A percentile compares a stretch with the other conserved stretches of the same genome.
These are phyloP conservation scores for Oemleria cerasiformis DNA, from an alignment of 306 rosid genomes.

Conservation along the genomic window DNA sequence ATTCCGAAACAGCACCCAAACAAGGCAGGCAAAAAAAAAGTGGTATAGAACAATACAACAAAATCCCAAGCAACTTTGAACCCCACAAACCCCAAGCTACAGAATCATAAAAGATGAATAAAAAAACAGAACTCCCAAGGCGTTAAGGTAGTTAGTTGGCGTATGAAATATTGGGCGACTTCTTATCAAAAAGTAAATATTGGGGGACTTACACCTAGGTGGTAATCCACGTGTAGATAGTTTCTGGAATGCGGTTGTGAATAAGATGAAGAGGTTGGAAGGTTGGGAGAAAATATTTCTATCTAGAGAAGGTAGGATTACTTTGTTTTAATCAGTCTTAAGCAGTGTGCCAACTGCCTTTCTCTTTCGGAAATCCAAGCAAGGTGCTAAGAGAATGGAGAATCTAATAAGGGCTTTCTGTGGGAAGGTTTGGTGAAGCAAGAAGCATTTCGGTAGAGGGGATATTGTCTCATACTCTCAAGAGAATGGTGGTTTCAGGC, in stretches of 20 bases:
- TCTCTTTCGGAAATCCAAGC: background rate
- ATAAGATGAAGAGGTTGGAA: background rate
- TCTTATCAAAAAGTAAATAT: too few species aligned
- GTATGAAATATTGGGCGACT: background rate
- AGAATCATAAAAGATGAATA: background rate
- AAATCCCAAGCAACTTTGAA: background rate
- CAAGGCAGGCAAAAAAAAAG: background rate
- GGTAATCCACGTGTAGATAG: constrained; percentile 5
- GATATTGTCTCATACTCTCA: background rate
- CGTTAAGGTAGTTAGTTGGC: background rate
- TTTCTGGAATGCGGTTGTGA: background rate
- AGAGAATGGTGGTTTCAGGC: background rate
- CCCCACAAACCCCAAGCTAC: background rate
- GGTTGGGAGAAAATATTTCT: background rate
- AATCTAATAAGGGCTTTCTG: background rate
- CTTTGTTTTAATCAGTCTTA: background rate
- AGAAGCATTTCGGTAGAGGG: background rate
- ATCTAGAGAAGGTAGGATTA: background rate
- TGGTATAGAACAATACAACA: background rate
- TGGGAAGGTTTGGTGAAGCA: background rate
- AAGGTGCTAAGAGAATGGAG: background rate
- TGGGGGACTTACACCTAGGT: background rate
- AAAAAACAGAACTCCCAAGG: background rate
- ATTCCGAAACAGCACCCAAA: background rate
- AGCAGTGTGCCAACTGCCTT: background rate